These are phyloP conservation scores for Sanguinoderma infundibulare DNA, from an alignment of 1,284 basidiomycete species.

Conservation along the genomic window DNA sequence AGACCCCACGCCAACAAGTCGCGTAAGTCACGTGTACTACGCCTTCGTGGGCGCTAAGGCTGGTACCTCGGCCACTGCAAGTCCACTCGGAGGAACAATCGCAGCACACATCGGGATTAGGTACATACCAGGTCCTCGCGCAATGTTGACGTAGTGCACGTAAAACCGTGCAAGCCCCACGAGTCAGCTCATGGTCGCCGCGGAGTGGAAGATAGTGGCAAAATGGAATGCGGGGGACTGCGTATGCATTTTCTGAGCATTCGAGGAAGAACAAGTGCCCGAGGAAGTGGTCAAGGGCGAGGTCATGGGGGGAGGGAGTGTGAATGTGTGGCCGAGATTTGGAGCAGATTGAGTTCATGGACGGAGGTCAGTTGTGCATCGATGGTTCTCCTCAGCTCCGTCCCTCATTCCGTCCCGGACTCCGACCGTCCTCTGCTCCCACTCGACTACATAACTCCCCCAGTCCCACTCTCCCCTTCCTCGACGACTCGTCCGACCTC, in stretches of 20 bases:
- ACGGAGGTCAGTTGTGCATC: not conserved
- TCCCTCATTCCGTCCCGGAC: not conserved
- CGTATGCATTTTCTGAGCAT: not conserved
- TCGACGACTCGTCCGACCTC: not conserved
- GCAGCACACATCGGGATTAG: not conserved
- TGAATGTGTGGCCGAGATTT: conserved; percentile 9
- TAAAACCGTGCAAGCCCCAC: not conserved
- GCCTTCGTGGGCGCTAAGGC: too few relatives aligned
- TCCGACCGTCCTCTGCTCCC: not conserved
- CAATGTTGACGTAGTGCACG: not conserved
- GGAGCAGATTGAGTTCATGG: conserved; percentile 10
- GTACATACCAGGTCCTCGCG: not conserved
- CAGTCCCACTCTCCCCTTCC: not conserved
- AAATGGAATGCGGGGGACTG: not conserved
- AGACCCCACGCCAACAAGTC: not conserved
- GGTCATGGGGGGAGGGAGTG: not conserved
- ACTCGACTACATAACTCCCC: not conserved
- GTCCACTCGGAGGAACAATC: too few relatives aligned
- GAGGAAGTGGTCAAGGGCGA: not conserved
- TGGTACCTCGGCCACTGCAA: too few relatives aligned
- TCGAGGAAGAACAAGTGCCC: not conserved
- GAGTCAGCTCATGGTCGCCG: not conserved
- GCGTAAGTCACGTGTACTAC: conserved; percentile 9
- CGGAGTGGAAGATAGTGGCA: not conserved
- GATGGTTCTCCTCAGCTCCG: conserved; percentile 1